phyloP scores from a whole-genome alignment of 352 stramenopile species.

The Phytophthora nicotianae region DNA sequence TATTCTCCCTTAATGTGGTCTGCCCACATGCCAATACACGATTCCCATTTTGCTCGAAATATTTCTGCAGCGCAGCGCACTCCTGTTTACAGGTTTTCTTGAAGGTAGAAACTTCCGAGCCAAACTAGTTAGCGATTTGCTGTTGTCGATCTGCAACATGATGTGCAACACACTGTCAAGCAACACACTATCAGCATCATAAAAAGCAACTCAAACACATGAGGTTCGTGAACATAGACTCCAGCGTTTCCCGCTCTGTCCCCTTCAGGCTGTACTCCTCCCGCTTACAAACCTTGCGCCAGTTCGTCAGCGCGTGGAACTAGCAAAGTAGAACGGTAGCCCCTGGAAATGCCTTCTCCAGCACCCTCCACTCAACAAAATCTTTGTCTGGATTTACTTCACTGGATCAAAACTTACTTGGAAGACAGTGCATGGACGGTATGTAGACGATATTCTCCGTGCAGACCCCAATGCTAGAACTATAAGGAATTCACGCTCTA shows the following conservation, averaged over 20 bases:
- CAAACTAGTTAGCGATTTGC: not conserved
- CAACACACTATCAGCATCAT: not conserved
- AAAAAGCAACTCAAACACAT: not conserved
- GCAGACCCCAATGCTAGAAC: too few species aligned
- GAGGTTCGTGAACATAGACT: not conserved
- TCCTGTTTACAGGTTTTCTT: not conserved
- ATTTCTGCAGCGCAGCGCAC: not conserved
- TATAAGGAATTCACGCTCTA: too few species aligned
- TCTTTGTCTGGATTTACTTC: too few species aligned
- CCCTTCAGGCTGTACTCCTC: not conserved
- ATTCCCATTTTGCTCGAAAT: not conserved
- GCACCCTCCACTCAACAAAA: too few species aligned
- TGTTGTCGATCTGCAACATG: not conserved
- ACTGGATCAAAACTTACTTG: too few species aligned
- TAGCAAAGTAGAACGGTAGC: not conserved
- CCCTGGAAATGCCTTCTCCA: too few species aligned
- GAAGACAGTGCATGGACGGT: too few species aligned
- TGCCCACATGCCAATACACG: not conserved
- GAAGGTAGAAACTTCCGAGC: not conserved
- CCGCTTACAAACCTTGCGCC: not conserved
- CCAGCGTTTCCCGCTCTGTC: not conserved
- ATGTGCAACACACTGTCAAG: not conserved
- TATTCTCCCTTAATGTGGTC: not conserved
- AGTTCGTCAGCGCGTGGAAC: not conserved
- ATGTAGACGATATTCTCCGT: too few species aligned